These are phyloP conservation scores for Mycena vitilis DNA, from an alignment of 768 basidiomycete species.

Conservation along the genomic window DNA sequence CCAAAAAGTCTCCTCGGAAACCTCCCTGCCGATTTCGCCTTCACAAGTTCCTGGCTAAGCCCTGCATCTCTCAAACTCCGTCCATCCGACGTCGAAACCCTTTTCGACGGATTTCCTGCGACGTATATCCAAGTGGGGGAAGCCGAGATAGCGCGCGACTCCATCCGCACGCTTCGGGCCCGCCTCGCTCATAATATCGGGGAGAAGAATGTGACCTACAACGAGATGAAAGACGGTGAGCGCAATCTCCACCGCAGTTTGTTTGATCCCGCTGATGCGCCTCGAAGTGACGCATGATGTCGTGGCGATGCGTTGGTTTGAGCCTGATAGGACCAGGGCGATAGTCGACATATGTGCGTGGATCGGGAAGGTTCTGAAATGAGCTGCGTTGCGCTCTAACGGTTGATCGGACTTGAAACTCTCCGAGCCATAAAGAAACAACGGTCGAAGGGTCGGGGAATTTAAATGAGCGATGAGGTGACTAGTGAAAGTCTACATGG, in stretches of 20 bases:
- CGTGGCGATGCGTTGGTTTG: background rate
- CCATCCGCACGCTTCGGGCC: constrained; percentile 41
- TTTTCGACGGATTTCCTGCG: constrained; percentile 44
- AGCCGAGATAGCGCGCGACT: constrained; percentile 48
- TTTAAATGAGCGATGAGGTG: too few species aligned
- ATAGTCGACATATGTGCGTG: background rate
- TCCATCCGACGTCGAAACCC: constrained; percentile 34
- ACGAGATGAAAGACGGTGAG: background rate
- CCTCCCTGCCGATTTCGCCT: constrained; percentile 42
- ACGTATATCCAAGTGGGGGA: constrained; percentile 51
- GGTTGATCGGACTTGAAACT: too few species aligned
- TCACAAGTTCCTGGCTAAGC: constrained; percentile 48
- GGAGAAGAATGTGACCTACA: constrained; percentile 27
- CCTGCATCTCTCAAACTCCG: constrained; percentile 44
- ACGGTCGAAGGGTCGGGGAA: too few species aligned
- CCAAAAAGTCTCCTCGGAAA: constrained; percentile 42
- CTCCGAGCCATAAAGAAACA: too few species aligned
- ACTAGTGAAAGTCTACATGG: too few species aligned
- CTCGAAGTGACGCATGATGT: background rate
- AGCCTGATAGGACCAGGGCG: background rate
- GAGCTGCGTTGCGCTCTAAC: background rate
- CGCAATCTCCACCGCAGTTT: background rate
- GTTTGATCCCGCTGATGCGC: background rate
- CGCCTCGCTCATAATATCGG: constrained; percentile 47
- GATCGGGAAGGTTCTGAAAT: background rate